Evolutionary conservation across 164 flowering plant species (phyloP).

Genomic region (Aristolochia fimbriata): DNA sequence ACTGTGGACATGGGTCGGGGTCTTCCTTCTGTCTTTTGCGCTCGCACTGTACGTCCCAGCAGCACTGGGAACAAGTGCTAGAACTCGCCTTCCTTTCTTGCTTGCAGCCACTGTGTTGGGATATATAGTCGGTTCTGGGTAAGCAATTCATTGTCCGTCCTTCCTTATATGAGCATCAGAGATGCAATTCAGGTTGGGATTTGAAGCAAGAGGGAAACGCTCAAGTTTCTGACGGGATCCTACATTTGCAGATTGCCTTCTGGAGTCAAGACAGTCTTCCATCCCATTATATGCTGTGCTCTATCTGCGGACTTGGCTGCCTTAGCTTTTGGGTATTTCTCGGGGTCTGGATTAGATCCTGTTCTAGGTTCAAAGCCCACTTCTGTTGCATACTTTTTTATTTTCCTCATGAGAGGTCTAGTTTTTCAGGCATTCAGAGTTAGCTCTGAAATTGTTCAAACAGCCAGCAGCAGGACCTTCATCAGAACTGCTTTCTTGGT

Average conservation of each 20-base stretch:
- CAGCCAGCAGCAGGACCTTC: too few species aligned
- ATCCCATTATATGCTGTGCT: conserved; percentile 89
- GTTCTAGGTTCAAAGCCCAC: conserved; percentile 51
- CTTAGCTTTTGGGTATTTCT: conserved; percentile 60
- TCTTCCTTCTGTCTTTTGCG: conserved; percentile 54
- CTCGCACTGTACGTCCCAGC: conserved; percentile 52
- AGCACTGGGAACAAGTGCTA: conserved; percentile 67
- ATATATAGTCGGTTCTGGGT: conserved; percentile 88
- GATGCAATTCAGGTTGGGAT: too few species aligned
- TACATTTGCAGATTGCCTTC: conserved; percentile 56
- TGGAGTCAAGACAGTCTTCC: conserved; percentile 62
- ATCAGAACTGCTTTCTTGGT: too few species aligned
- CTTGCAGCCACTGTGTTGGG: conserved; percentile 88
- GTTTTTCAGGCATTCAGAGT: too few species aligned
- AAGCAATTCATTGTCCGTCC: conserved; percentile 8
- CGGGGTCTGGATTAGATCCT: conserved; percentile 64
- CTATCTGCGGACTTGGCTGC: conserved; percentile 81
- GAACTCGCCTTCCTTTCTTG: conserved; percentile 84
- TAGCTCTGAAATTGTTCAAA: too few species aligned
- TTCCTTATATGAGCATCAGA: neutral
- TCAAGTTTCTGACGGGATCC: neutral
- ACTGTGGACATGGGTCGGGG: conserved; percentile 55
- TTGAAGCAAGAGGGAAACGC: neutral
- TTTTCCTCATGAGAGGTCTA: neutral
- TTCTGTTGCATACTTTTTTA: neutral